These are phyloP conservation scores for Mrakia gelida DNA, from an alignment of 768 basidiomycete species.

Conservation along the genomic window DNA sequence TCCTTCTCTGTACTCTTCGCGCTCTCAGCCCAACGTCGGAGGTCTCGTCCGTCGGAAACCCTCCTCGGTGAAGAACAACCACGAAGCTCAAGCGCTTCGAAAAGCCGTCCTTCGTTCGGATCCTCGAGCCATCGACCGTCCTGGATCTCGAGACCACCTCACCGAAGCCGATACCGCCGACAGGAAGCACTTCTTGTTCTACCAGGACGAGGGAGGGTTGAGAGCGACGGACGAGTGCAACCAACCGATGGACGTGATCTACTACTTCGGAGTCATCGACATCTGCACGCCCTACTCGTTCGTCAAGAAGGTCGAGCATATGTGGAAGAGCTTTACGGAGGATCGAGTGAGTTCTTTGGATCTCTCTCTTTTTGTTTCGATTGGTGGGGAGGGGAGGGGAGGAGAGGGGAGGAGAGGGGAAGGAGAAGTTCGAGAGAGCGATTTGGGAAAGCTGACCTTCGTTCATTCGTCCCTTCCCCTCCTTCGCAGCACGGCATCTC, in stretches of 20 bases:
- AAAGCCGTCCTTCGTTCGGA: slow-evolving; percentile 80
- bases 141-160: slow-evolving; percentile 48
- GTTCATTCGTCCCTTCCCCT: slow-evolving; percentile 1
- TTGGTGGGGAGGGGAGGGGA: background rate
- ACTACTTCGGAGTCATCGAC: slow-evolving; percentile 94
- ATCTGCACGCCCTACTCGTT: slow-evolving; percentile 83
- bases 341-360: slow-evolving; percentile 70
- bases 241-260: slow-evolving; percentile 66
- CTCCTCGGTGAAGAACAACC: slow-evolving; percentile 57
- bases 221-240: slow-evolving; percentile 85
- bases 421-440: background rate
- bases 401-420: background rate
- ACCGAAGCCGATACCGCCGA: slow-evolving; percentile 60
- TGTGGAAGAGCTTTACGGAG: slow-evolving; percentile 84
- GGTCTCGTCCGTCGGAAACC: slow-evolving; percentile 61
- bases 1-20: background rate
- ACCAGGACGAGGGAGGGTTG: slow-evolving; percentile 92
- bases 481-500: slow-evolving; percentile 79
- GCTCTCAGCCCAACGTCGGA: slow-evolving; percentile 59
- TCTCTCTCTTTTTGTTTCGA: background rate
- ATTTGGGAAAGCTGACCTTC: background rate
- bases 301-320: slow-evolving; percentile 75
- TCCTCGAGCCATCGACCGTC: slow-evolving; percentile 59
- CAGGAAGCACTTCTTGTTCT: slow-evolving; percentile 76
- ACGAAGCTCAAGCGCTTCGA: slow-evolving; percentile 77